Evolutionary conservation across 441 rosid genomes (phyloP).

Genomic region (Francoa sonchifolia): DNA sequence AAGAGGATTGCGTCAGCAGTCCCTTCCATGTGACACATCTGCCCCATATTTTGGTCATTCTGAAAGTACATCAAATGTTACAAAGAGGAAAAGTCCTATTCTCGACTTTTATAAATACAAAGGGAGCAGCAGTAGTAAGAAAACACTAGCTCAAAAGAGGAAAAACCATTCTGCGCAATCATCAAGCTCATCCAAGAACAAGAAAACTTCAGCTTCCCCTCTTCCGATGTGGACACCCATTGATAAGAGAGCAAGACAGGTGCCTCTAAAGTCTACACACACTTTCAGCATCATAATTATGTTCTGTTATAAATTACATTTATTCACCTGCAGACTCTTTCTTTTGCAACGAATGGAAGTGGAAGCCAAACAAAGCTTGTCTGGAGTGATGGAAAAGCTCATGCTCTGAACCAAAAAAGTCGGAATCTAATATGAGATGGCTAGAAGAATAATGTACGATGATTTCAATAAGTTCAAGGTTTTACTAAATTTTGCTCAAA

Average conservation of each 20-base stretch:
- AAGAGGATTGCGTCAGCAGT: constrained; percentile 51
- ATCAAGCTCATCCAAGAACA: constrained; percentile 25
- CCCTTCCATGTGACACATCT: constrained; percentile 39
- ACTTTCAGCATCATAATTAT: not conserved
- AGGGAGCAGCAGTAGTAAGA: constrained; percentile 41
- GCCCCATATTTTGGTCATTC: constrained; percentile 25
- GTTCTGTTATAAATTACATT: not conserved
- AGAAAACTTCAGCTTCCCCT: constrained; percentile 27
- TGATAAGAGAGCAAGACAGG: constrained; percentile 81
- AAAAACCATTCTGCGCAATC: constrained; percentile 36
- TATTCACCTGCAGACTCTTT: constrained; percentile 40
- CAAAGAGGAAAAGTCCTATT: constrained; percentile 65
- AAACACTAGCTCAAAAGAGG: constrained; percentile 40
- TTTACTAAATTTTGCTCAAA: no score
- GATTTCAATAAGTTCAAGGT: no score
- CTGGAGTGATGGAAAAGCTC: constrained; percentile 47
- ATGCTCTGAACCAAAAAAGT: constrained; percentile 21
- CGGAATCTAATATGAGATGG: constrained; percentile 16
- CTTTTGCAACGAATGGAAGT: constrained; percentile 38
- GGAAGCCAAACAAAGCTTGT: constrained; percentile 74
- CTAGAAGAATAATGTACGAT: constrained; percentile 2
- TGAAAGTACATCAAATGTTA: constrained; percentile 28
- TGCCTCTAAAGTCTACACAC: constrained; percentile 14
- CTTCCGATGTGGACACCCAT: constrained; percentile 42
- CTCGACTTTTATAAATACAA: constrained; percentile 70